These are phyloP conservation scores for Nicotiana sylvestris DNA, from an alignment of 257 asterid genomes.

Conservation along the genomic window DNA sequence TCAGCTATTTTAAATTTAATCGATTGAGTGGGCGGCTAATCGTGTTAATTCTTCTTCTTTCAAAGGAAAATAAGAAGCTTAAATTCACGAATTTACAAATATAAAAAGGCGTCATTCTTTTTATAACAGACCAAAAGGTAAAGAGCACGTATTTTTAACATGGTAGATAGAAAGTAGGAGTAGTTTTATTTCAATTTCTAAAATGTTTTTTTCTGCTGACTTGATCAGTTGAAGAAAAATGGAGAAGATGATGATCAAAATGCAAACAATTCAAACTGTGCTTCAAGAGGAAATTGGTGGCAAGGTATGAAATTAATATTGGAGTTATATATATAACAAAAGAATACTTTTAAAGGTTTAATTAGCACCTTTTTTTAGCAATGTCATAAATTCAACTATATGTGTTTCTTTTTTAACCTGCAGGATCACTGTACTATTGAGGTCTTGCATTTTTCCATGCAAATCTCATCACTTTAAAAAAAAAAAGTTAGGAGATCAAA, in stretches of 20 bases:
- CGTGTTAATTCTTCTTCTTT: too few relatives aligned
- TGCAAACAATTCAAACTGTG: slow-evolving; percentile 46
- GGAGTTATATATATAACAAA: background rate
- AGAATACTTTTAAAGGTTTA: background rate
- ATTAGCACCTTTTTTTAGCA: background rate
- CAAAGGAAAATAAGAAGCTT: too few relatives aligned
- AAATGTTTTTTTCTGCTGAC: background rate
- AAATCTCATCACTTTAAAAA: background rate
- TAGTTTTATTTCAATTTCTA: background rate
- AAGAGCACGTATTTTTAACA: background rate
- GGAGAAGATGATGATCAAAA: slow-evolving; percentile 39
- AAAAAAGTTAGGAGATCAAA: background rate
- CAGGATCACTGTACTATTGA: slow-evolving; percentile 78
- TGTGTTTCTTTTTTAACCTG: background rate
- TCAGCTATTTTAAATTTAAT: too few relatives aligned
- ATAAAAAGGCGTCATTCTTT: background rate
- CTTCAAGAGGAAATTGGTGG: slow-evolving; percentile 94
- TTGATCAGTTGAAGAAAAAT: slow-evolving; percentile 44
- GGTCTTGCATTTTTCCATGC: background rate
- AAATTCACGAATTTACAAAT: background rate
- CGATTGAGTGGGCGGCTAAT: too few relatives aligned
- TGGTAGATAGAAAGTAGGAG: too few relatives aligned
- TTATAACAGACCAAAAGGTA: background rate
- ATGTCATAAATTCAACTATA: background rate
- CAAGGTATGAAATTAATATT: slow-evolving; percentile 35